Base-by-base conservation (phyloP, 306 rosid genomes). In the Rosa lucieae region DNA sequence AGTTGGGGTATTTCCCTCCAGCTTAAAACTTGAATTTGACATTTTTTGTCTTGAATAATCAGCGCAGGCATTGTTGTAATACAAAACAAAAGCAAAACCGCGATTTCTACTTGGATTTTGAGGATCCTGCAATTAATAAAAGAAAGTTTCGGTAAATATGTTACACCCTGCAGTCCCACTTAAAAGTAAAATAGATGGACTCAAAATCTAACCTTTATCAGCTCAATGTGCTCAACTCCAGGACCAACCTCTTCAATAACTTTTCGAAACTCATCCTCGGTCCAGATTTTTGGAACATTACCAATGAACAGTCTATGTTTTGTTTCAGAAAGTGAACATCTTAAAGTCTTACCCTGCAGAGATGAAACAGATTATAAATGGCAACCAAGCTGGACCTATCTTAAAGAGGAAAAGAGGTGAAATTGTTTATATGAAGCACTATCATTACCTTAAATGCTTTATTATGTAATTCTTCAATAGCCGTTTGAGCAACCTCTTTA, bases 51-150 rank as follows among this genome's bases (percentile, higher is more conserved):
- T 88, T 56, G 99, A 93, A 91, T 91, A 93, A 86, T 96, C 98
- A 69, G 99, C 99, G 76, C 99, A 96, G 4, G 99, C 99, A 85
- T 96, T 93, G 71, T 96, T 96, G 87, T 90, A 89, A 82, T 96
- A 96, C 85, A 93, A 80, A 85, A 96, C 98, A 82, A 96, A 96
- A 66, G 98, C 98, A 86, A 96, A 93, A 51, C 99, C 99, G 56
- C 99, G 99, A 81, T 93, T 96, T 89, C 90, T 86, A 76, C 84
- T 87, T 40, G 91, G 84, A 89, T 87, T 91, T 82, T 86, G 97
- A 73, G 97, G 96, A 87, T 96, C 99, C 98, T 96, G 86, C 65
- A 82, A 88, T 44, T 20, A 80, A 72, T 55, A 75, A 53, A 73
- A 78, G 46, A 43, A 9, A 69, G 26, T 70, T n/a, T 63, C 29